Evolutionary conservation across 257 asterid genomes (phyloP).

Genomic region (Nicotiana paniculata): DNA sequence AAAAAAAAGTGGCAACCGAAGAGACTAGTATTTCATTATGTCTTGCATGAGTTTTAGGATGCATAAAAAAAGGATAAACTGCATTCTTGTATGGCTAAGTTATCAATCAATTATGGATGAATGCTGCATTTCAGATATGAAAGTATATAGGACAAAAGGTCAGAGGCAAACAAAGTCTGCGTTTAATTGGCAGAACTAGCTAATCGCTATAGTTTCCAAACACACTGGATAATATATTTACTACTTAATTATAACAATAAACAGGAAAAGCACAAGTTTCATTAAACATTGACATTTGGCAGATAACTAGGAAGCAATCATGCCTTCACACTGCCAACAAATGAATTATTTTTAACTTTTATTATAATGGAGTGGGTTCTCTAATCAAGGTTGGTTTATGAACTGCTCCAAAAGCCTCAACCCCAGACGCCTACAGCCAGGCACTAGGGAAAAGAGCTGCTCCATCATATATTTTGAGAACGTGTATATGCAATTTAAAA

Average conservation of each 20-base stretch:
- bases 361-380: neutral
- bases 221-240: neutral
- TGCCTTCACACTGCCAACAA: neutral
- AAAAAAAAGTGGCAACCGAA: too few species aligned
- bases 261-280: neutral
- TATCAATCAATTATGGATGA: too few species aligned
- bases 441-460: neutral
- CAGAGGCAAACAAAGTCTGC: neutral
- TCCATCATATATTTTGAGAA: neutral
- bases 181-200: neutral
- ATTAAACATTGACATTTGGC: neutral
- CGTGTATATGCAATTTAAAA: neutral
- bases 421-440: neutral
- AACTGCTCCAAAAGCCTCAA: constrained; percentile 2
- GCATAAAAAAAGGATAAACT: neutral
- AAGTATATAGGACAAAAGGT: neutral
- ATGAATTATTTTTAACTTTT: neutral
- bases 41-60: too few species aligned
- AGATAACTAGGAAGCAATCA: neutral
- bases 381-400: neutral
- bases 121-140: neutral
- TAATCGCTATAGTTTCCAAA: neutral
- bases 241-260: neutral
- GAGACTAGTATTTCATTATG: too few species aligned
- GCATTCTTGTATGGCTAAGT: too few species aligned